Evolutionary conservation across 352 stramenopile genomes (phyloP).

Genomic region (Globisporangium splendens): DNA sequence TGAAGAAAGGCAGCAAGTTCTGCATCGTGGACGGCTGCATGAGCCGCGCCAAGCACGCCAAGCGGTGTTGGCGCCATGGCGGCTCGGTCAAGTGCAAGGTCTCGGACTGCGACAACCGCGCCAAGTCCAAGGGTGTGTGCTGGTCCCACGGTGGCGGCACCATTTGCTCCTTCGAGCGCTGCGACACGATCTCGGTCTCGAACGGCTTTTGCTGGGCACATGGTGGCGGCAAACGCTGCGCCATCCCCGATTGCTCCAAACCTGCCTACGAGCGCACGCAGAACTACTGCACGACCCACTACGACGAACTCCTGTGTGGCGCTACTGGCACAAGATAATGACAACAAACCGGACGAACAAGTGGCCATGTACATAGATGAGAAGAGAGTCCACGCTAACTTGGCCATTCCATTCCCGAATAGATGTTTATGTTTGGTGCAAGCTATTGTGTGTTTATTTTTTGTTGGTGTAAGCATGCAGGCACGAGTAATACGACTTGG

Average conservation of each 20-base stretch:
- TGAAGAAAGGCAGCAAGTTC: slow-evolving; percentile 49
- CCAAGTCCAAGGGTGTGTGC: slow-evolving; percentile 49
- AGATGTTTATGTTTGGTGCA: too few relatives aligned
- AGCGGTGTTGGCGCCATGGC: slow-evolving; percentile 46
- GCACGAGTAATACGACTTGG: too few relatives aligned
- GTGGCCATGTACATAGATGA: not conserved
- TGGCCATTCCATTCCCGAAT: too few relatives aligned
- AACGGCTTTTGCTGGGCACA: slow-evolving; percentile 51
- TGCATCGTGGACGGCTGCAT: slow-evolving; percentile 50
- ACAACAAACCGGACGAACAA: not conserved
- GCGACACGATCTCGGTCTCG: slow-evolving; percentile 42
- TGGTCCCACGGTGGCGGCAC: slow-evolving; percentile 55
- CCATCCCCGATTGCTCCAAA: slow-evolving; percentile 15
- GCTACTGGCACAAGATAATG: not conserved
- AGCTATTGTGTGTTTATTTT: too few relatives aligned
- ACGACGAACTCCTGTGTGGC: slow-evolving; percentile 11
- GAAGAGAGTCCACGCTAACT: too few relatives aligned
- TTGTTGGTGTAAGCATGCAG: too few relatives aligned
- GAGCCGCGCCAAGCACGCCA: too few relatives aligned
- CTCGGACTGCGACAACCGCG: slow-evolving; percentile 36
- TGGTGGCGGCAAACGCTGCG: slow-evolving; percentile 18
- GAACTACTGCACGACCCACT: slow-evolving; percentile 45
- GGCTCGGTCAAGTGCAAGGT: slow-evolving; percentile 53
- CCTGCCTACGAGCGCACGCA: slow-evolving; percentile 48
- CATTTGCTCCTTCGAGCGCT: slow-evolving; percentile 31